Evolutionary conservation across 2,329 filamentous ascomycete species (phyloP), one percentile per base, ranked within the genome.

Genomic region (Xylariales sp.): DNA sequence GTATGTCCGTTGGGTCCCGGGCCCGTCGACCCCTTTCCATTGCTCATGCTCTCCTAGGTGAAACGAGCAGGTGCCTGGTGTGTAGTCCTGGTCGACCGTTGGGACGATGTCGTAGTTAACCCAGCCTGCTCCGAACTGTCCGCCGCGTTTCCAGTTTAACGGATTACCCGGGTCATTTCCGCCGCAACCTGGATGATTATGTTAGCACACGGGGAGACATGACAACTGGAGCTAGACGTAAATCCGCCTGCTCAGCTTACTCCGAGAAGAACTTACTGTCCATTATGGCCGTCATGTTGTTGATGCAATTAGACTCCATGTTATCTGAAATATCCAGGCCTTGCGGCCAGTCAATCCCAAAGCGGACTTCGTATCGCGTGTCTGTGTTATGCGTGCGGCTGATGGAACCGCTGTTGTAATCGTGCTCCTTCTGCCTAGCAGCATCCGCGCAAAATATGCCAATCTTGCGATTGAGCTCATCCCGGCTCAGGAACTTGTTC

Each of bases 301-400:
- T 36, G n/a, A 62, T 16, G 32, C 60, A 62, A 28, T 46, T 14
- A 39, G 39, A 9, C 12, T 62, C 50, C 41, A 55, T 55, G 23
- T 62, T 54, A 14, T 48, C 28, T 1, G 60, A 62, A n/a, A 62
- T 62, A n/a, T 62, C 49, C 18, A 55, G n/a, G 8, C 23, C 14
- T 46, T 62, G 39, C n/a, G 60, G 60, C 60, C 60, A 62, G n/a
- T 62, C 60, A 3, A 62, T 62, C 16, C 28, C 28, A 36, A 62
- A 41, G 7, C 18, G 36, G n/a, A 62, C 60, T 62, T 54, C 60
- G 14, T 46, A 55, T 30, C 60, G 50, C 16, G 18, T 14, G 7
- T 50, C 60, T 8, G 39, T 2, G 8, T 28, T 34, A 55, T 62
- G 48, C 5, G 7, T 55, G 16, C 60, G 60, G 10, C 4, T 14